Evolutionary conservation across 306 rosid species (phyloP).

Genomic region (Pterocarpus macrocarpus): DNA sequence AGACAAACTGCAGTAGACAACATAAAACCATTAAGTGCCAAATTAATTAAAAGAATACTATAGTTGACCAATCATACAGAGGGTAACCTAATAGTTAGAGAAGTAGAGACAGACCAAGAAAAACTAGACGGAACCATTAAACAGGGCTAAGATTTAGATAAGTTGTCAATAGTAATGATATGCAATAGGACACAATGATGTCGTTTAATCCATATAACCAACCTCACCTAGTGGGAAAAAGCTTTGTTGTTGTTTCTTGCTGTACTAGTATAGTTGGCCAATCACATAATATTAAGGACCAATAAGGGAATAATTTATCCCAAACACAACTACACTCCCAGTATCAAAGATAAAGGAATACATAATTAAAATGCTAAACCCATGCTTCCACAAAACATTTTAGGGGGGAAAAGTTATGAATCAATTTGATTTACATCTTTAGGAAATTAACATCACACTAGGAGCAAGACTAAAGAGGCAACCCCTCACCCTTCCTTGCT

Average conservation of each 20-base stretch:
- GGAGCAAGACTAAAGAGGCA: conserved; percentile 11
- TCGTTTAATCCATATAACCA: background rate
- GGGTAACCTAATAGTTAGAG: background rate
- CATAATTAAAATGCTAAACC: background rate
- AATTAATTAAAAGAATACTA: conserved; percentile 30
- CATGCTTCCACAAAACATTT: background rate
- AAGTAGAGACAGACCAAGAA: background rate
- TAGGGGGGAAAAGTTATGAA: no score
- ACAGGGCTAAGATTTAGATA: background rate
- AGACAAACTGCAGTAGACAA: conserved; percentile 74
- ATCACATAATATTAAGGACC: conserved; percentile 17
- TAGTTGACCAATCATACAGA: background rate
- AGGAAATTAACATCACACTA: conserved; percentile 5
- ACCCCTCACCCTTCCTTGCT: background rate
- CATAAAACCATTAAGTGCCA: conserved; percentile 37
- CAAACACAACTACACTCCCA: background rate
- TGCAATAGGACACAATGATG: background rate
- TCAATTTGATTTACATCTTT: background rate
- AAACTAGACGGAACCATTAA: background rate
- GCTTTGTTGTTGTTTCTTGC: background rate
- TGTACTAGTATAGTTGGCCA: conserved; percentile 11
- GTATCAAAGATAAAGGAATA: conserved; percentile 12
- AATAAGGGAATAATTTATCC: conserved; percentile 20
- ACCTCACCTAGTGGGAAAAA: background rate
- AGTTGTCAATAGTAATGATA: background rate